A percentile compares a stretch with the other conserved stretches of the same genome.
phyloP scores from a whole-genome alignment of 1,139 yeast species.

The Lodderomyces beijingensis region DNA sequence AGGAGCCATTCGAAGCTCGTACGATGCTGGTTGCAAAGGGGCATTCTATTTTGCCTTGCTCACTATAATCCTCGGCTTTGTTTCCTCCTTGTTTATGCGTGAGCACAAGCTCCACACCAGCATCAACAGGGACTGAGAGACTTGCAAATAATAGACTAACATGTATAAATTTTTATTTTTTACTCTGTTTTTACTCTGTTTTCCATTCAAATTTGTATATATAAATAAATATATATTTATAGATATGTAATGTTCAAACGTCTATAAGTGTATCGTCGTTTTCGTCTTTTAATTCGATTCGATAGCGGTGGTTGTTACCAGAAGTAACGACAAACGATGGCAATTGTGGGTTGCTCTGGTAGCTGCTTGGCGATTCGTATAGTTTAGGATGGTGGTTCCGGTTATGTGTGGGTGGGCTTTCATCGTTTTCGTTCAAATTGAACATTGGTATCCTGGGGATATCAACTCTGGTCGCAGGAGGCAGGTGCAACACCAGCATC shows the following conservation, averaged over 20 bases:
- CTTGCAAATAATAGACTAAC: too few relatives aligned
- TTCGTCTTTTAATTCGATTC: slow-evolving; percentile 17
- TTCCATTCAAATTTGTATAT: neutral
- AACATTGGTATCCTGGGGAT: slow-evolving; percentile 8
- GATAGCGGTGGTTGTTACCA: slow-evolving; percentile 41
- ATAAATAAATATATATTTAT: neutral
- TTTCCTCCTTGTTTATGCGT: slow-evolving; percentile 35
- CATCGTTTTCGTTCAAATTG: slow-evolving; percentile 16
- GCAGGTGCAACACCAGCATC: too few relatives aligned
- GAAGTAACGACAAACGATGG: slow-evolving; percentile 27
- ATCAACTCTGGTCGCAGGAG: too few relatives aligned
- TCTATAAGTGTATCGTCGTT: neutral
- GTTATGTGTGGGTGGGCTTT: slow-evolving; percentile 15
- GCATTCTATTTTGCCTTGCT: slow-evolving; percentile 48
- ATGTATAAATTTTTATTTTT: slow-evolving; percentile 1
- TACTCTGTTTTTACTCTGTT: neutral
- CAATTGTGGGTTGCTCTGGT: too few relatives aligned
- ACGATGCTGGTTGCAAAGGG: slow-evolving; percentile 46
- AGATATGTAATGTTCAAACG: neutral
- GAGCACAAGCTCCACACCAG: slow-evolving; percentile 42
- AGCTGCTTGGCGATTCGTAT: slow-evolving; percentile 15
- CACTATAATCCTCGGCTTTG: slow-evolving; percentile 34
- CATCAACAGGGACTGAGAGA: slow-evolving; percentile 31
- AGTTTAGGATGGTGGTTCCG: slow-evolving; percentile 19
- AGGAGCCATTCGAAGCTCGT: slow-evolving; percentile 43